Conservation (phyloP, 495 filamentous ascomycete species). For the Pyrenula aspistea region DNA sequence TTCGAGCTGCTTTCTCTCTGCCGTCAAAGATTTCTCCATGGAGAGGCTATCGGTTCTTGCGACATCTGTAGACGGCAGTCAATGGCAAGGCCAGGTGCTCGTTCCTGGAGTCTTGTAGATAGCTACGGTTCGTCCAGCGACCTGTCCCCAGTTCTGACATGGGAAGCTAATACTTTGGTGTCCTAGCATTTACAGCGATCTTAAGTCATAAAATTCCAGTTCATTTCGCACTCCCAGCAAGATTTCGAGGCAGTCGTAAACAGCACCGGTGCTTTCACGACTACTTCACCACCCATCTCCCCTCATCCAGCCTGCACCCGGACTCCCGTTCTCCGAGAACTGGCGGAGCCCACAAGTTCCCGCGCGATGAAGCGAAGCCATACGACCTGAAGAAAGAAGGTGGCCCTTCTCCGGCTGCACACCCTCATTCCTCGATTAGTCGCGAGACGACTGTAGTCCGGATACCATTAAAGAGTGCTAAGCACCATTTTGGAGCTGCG, state of each 20-base stretch:
- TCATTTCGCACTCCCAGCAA: background rate
- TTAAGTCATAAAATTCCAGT: slow-evolving; percentile 4
- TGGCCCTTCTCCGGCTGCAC: slow-evolving; percentile 41
- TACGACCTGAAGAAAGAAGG: slow-evolving; percentile 43
- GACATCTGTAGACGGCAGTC: background rate
- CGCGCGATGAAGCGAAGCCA: slow-evolving; percentile 70
- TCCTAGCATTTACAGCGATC: slow-evolving; percentile 6
- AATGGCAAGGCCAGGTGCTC: background rate
- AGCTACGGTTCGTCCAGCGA: background rate
- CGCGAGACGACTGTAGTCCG: slow-evolving; percentile 92
- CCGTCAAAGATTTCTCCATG: no score
- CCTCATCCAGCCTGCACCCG: slow-evolving; percentile 84
- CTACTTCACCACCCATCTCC: slow-evolving; percentile 93
- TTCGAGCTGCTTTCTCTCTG: no score
- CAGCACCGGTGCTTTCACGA: slow-evolving; percentile 65
- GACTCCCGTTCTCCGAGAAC: slow-evolving; percentile 55
- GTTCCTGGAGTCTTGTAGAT: background rate
- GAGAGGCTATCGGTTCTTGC: background rate
- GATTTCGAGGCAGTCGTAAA: no score
- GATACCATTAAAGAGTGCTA: slow-evolving; percentile 87
- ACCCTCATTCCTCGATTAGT: slow-evolving; percentile 38
- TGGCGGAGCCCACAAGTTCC: slow-evolving; percentile 61
- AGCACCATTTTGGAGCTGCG: slow-evolving; percentile 84
- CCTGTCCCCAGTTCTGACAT: background rate
- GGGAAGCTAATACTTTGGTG: background rate